Evolutionary conservation across 257 asterid species (phyloP).

Genomic region (Solanum pennellii): DNA sequence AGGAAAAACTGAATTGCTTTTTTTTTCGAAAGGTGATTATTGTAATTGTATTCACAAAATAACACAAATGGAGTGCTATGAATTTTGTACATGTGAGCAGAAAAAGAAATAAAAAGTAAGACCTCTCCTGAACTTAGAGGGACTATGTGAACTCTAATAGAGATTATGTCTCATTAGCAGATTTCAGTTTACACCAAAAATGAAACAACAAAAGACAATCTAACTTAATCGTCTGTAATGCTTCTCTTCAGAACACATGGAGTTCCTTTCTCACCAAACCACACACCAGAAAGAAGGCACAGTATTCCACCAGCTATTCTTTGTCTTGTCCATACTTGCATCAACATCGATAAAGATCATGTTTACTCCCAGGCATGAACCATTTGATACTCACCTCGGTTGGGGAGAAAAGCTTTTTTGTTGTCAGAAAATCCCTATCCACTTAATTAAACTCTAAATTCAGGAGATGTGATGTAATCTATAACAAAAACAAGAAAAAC

Average conservation of each 20-base stretch:
- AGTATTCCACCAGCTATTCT: not conserved
- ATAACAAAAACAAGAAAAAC: not conserved
- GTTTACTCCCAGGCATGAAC: not conserved
- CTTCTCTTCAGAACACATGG: not conserved
- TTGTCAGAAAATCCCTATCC: too few relatives aligned
- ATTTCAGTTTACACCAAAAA: not conserved
- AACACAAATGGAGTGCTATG: not conserved
- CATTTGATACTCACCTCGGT: not conserved
- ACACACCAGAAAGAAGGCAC: not conserved
- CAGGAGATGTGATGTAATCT: not conserved
- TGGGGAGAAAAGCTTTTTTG: too few relatives aligned
- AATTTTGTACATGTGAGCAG: not conserved
- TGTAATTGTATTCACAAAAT: not conserved
- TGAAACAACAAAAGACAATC: not conserved
- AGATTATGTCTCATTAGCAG: not conserved
- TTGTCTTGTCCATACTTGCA: not conserved
- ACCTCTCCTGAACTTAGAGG: not conserved
- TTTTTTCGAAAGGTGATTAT: not conserved
- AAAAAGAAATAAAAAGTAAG: not conserved
- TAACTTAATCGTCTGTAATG: not conserved
- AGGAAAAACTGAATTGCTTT: not conserved
- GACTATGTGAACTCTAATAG: not conserved
- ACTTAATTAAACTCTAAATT: not conserved
- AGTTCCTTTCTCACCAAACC: not conserved
- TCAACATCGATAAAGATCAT: not conserved